Evolutionary conservation across 1,284 basidiomycete genomes (phyloP).

Genomic region (Exobasidium rhododendri): DNA sequence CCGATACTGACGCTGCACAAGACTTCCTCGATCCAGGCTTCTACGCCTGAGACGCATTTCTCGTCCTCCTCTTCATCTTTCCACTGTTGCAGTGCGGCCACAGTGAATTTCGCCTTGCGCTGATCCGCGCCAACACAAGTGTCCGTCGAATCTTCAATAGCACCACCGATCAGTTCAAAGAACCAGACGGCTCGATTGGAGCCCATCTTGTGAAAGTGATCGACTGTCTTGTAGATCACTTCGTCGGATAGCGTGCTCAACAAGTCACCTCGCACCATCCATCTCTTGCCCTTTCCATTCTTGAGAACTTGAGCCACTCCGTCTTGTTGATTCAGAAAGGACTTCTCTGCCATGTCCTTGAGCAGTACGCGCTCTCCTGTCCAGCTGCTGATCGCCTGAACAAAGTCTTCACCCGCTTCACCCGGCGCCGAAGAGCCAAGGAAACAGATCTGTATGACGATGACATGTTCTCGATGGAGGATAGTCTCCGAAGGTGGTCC

Average conservation of each 20-base stretch:
- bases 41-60: constrained; percentile 72
- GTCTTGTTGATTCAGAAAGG: constrained; percentile 80
- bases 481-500: constrained; percentile 60
- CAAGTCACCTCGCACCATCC: constrained; percentile 45
- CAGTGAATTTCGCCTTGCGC: constrained; percentile 74
- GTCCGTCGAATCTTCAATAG: constrained; percentile 64
- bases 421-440: constrained; percentile 69
- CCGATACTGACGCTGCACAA: constrained; percentile 31
- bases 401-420: constrained; percentile 61
- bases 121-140: constrained; percentile 70
- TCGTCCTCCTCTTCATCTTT: constrained; percentile 74
- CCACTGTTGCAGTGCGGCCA: constrained; percentile 89
- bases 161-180: constrained; percentile 72
- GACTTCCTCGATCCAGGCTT: constrained; percentile 59
- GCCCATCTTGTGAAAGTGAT: constrained; percentile 73
- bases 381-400: constrained; percentile 80
- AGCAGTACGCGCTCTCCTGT: constrained; percentile 69
- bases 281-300: constrained; percentile 63
- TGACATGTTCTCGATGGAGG: constrained; percentile 56
- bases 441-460: constrained; percentile 86
- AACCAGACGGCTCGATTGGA: constrained; percentile 30
- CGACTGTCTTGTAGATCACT: constrained; percentile 74
- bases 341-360: constrained; percentile 84
- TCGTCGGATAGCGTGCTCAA: constrained; percentile 78
- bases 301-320: constrained; percentile 82